Evolutionary conservation across 352 stramenopile genomes (phyloP).

Genomic region (Pythium aquatile): DNA sequence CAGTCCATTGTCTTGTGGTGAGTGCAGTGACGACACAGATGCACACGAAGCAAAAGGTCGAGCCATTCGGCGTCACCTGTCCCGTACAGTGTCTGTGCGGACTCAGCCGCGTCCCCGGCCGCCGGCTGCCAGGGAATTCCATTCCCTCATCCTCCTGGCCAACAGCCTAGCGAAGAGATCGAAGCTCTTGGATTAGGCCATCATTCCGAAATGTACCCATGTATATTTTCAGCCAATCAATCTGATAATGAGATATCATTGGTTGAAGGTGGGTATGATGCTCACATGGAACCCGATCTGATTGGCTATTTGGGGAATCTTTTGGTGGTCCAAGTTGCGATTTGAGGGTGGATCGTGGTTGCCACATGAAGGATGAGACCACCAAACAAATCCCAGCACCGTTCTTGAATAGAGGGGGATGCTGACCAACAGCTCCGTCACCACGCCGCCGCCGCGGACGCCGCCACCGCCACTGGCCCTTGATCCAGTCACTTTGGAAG

Average conservation of each 20-base stretch:
- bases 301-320: constrained; percentile 17
- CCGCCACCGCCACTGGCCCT: background rate
- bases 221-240: constrained; percentile 14
- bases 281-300: background rate
- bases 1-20: no score
- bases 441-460: background rate
- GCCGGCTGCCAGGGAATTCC: background rate
- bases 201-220: constrained; percentile 19
- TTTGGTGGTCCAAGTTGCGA: constrained; percentile 22
- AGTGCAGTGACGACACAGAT: background rate
- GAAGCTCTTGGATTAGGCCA: constrained; percentile 18
- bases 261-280: constrained; percentile 11
- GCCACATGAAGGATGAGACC: constrained; percentile 14
- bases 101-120: background rate
- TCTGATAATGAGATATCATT: background rate
- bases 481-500: constrained; percentile 15
- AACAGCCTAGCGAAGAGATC: background rate
- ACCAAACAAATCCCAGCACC: constrained; percentile 4
- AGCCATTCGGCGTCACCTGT: constrained; percentile 2
- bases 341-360: constrained; percentile 13
- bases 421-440: constrained; percentile 3
- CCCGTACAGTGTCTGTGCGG: background rate
- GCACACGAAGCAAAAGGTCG: constrained; percentile 5
- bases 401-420: constrained; percentile 4
- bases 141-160: background rate